These are phyloP conservation scores for Apophysomyces sp. DNA, from an alignment of 371 early-diverging fungal genomes.

Conservation along the genomic window DNA sequence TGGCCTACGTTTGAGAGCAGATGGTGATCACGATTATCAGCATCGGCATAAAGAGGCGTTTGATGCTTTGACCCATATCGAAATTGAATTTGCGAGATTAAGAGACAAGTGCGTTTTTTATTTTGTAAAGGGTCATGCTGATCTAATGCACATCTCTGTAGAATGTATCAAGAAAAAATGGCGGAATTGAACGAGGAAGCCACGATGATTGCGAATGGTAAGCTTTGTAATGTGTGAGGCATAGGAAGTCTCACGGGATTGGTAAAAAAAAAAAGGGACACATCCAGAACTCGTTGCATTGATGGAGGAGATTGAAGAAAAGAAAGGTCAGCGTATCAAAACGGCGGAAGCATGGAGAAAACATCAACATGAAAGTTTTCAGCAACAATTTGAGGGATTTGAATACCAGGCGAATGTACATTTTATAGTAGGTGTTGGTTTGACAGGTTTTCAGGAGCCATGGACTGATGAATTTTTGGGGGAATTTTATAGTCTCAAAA, in stretches of 20 bases:
- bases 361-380: slow-evolving; percentile 49
- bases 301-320: slow-evolving; percentile 60
- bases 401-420: slow-evolving; percentile 58
- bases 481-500: slow-evolving; percentile 32
- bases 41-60: slow-evolving; percentile 42
- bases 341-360: slow-evolving; percentile 56
- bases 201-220: slow-evolving; percentile 58
- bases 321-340: slow-evolving; percentile 49
- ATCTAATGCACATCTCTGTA: slow-evolving; percentile 15
- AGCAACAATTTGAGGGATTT: slow-evolving; percentile 47
- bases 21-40: slow-evolving; percentile 17
- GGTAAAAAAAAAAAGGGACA: slow-evolving; percentile 31
- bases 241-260: background rate
- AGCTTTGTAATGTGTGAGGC: background rate
- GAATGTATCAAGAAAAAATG: slow-evolving; percentile 65
- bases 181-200: slow-evolving; percentile 58
- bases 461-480: background rate
- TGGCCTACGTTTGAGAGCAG: background rate
- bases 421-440: slow-evolving; percentile 37
- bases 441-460: no score
- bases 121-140: no score
- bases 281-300: slow-evolving; percentile 58
- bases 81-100: slow-evolving; percentile 49
- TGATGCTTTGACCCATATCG: slow-evolving; percentile 47
- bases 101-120: slow-evolving; percentile 48